Base-by-base conservation (phyloP, 257 asterid species). In the Fraxinus americana region DNA sequence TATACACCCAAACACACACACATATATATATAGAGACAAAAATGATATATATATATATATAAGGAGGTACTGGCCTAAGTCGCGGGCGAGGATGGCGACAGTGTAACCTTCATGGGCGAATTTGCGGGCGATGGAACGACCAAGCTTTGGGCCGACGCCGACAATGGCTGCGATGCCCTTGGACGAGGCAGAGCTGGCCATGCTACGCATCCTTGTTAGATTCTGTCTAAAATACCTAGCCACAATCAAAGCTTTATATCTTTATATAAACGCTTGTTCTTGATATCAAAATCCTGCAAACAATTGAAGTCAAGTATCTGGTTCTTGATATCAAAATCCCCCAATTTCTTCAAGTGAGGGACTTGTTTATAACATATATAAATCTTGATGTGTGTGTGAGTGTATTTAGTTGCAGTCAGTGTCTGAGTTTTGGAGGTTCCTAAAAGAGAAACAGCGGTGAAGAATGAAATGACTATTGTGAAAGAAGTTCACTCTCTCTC, bases 31-130 rank as follows among this genome's bases (percentile, higher is more conserved):
- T 11, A 43, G 3, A 43, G 50, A 43, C 16, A 43, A 12, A 43
- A 43, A 10, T 43, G 43, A 38, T 38, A 8, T 38, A 38, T 8
- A 38, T 8, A 8, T n/a, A 35, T 5, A 35, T 0, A 35, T 0
- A 5, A 43, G 4, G 50, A 43, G 14, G 1, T 43, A 83, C 89
- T 80, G 34, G 75, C 97, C 94, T 45, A 92, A 84, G 81, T 93
- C 97, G 11, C 97, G 92, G 69, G 95, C 87, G 74, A 93, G 96
- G 75, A 93, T 93, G 81, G 98, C 98, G 68, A 93, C 94, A 75
- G 90, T 93, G 87, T 90, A 90, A 78, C 98, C 98, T 82, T 93
- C 97, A 45, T 88, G 97, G 12, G 97, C 94, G 84, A 93, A 92
- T 80, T 92, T 93, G 23, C 94, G 91, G 78, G 98, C 98, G 45